phyloP scores from a whole-genome alignment of 2,329 filamentous ascomycete species.

The Pseudophaeomoniella oleicola region DNA sequence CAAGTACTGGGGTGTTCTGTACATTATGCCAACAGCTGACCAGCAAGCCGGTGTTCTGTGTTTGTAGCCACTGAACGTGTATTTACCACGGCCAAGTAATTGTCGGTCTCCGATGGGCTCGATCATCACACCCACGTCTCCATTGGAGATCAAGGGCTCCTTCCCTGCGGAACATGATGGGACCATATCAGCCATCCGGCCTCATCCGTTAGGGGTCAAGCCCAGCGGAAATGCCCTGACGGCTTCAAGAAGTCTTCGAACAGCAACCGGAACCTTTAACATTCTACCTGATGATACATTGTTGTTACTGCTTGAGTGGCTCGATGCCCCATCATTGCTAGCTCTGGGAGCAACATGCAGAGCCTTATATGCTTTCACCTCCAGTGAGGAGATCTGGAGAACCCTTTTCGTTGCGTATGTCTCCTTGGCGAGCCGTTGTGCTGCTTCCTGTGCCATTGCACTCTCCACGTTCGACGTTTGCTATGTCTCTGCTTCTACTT shows the following conservation, averaged over 20 bases:
- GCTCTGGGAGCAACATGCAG: slow-evolving; percentile 64
- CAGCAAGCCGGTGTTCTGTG: no score
- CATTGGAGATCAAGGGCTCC: neutral
- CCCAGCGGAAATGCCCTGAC: slow-evolving; percentile 74
- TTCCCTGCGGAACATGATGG: neutral
- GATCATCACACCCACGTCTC: neutral
- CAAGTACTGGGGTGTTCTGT: no score
- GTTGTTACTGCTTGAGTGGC: slow-evolving; percentile 56
- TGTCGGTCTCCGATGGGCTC: neutral
- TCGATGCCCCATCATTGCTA: slow-evolving; percentile 50
- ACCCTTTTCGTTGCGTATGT: slow-evolving; percentile 71
- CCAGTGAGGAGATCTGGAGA: slow-evolving; percentile 82
- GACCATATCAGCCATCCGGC: neutral
- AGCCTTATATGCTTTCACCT: slow-evolving; percentile 72
- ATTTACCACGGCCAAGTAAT: no score
- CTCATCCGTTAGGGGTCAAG: slow-evolving; percentile 73
- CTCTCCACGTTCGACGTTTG: no score
- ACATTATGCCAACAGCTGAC: no score
- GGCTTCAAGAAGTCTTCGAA: slow-evolving; percentile 50
- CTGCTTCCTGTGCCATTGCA: no score
- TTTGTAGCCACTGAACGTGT: no score
- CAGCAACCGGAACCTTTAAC: slow-evolving; percentile 49
- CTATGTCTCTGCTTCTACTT: no score
- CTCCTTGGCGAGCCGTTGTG: slow-evolving; percentile 3
- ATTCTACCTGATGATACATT: slow-evolving; percentile 69